These are phyloP conservation scores for Cercospora sp. DNA, from an alignment of 2,329 filamentous ascomycete genomes.

Conservation along the genomic window DNA sequence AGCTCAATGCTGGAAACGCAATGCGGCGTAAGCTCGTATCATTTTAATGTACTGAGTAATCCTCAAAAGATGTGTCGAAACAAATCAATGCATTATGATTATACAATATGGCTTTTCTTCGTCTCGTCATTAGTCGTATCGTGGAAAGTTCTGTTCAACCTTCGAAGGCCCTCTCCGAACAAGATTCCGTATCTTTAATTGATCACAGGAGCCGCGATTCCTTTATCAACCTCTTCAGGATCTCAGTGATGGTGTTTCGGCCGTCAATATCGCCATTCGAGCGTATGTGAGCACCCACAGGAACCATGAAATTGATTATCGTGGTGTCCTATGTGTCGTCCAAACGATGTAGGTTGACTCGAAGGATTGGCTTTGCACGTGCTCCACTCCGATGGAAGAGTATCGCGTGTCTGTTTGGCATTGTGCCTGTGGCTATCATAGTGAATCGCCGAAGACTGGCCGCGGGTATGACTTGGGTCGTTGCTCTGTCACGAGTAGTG, in stretches of 20 bases:
- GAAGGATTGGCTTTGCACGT: background rate
- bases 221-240: background rate
- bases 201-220: background rate
- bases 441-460: constrained; percentile 11
- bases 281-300: background rate
- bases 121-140: background rate
- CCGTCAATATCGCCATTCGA: background rate
- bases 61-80: constrained; percentile 18
- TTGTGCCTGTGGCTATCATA: background rate
- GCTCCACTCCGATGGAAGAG: background rate
- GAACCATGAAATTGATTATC: background rate
- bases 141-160: background rate
- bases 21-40: background rate
- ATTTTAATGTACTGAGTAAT: background rate
- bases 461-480: constrained; percentile 1
- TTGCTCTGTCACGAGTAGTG: constrained; percentile 12
- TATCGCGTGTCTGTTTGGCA: background rate
- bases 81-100: background rate
- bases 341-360: background rate
- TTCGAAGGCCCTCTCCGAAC: background rate
- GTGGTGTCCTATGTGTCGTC: background rate
- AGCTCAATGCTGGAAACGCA: background rate
- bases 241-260: background rate
- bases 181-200: background rate
- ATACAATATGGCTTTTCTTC: background rate